phyloP scores from a whole-genome alignment of 1,139 yeast species.

The Arxiozyma telluris region DNA sequence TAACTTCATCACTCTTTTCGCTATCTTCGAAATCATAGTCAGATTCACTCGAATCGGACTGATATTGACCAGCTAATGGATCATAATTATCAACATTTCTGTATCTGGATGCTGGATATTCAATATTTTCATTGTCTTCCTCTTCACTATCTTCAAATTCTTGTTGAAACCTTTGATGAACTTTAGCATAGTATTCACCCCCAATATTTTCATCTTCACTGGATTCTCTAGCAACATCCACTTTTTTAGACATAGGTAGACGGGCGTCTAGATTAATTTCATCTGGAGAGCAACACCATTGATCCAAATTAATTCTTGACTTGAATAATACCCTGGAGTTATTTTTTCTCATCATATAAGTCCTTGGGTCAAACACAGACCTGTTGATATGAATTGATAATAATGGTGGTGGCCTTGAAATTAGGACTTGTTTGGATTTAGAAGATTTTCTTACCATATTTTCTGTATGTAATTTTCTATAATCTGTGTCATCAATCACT shows the following conservation, averaged over 20 bases:
- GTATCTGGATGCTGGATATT: constrained; percentile 3
- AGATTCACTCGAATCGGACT: constrained; percentile 4
- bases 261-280: constrained; percentile 78
- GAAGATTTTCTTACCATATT: constrained; percentile 67
- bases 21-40: constrained; percentile 12
- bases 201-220: constrained; percentile 29
- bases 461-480: constrained; percentile 63
- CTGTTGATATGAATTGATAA: constrained; percentile 81
- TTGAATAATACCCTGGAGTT: constrained; percentile 78
- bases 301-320: constrained; percentile 47
- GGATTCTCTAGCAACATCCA: constrained; percentile 25
- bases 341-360: constrained; percentile 77
- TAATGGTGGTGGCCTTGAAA: constrained; percentile 78
- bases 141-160: constrained; percentile 31
- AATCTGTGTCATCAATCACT: constrained; percentile 71
- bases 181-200: constrained; percentile 25
- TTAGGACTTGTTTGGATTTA: constrained; percentile 72
- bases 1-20: constrained; percentile 15
- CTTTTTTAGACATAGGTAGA: constrained; percentile 58
- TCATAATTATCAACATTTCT: constrained; percentile 23
- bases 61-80: constrained; percentile 23
- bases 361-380: constrained; percentile 81
- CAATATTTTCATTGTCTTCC: constrained; percentile 24
- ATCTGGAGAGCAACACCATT: constrained; percentile 53
- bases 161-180: constrained; percentile 26